Percentiles rank a stretch among this genome's conserved stretches.
These are phyloP conservation scores for Oryza australiensis DNA, from an alignment of 176 grass and related monocot species.

Conservation along the genomic window DNA sequence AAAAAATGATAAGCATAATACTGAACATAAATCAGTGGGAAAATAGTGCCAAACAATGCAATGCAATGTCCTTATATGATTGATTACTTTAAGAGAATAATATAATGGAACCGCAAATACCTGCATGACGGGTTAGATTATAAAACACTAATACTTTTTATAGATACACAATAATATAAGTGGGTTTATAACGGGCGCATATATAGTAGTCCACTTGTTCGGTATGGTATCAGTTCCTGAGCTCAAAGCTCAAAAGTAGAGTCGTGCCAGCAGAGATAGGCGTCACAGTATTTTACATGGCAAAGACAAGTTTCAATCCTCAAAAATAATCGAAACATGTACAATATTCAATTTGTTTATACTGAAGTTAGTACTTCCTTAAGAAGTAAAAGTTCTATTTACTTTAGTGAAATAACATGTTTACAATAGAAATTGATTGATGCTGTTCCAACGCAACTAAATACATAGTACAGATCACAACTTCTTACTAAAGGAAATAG, in stretches of 20 bases:
- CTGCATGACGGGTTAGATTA: conserved; percentile 1
- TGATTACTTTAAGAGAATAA: conserved; percentile 1
- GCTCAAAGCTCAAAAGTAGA: conserved; percentile 17
- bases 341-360: conserved; percentile 18
- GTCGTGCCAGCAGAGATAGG: not conserved
- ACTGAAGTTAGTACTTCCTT: conserved; percentile 6
- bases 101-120: not conserved
- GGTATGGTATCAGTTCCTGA: not conserved
- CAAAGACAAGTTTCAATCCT: not conserved
- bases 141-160: conserved; percentile 8
- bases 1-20: conserved; percentile 26
- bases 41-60: conserved; percentile 26
- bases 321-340: not conserved
- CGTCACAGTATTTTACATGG: not conserved
- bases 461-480: not conserved
- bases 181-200: conserved; percentile 13
- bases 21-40: conserved; percentile 18
- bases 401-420: conserved; percentile 16
- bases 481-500: conserved; percentile 21
- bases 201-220: not conserved
- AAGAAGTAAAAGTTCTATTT: not conserved
- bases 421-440: conserved; percentile 8
- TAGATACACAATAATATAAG: conserved; percentile 13
- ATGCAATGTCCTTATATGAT: not conserved
- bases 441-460: not conserved